Conservation (phyloP, 306 rosid species). For the Vigna nakashimae region DNA sequence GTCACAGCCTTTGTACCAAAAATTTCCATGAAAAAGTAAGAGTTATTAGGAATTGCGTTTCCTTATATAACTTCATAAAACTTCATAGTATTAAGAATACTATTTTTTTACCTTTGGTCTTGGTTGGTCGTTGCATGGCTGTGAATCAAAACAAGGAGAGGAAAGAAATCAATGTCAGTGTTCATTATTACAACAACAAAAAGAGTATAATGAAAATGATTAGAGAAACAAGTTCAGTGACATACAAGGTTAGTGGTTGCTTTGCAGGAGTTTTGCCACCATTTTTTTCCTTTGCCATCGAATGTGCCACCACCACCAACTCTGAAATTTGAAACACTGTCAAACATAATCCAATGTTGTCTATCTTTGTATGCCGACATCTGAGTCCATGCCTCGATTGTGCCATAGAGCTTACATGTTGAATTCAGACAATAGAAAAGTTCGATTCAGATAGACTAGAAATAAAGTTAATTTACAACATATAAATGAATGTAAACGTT, state of each 20-base stretch:
- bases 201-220: not conserved
- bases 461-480: no score
- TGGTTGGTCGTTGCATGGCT: constrained; percentile 80
- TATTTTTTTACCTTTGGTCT: constrained; percentile 79
- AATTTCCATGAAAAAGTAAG: constrained; percentile 20
- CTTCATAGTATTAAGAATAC: constrained; percentile 6
- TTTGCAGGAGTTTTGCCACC: constrained; percentile 93
- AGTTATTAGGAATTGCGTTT: constrained; percentile 27
- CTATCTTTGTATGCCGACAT: constrained; percentile 58
- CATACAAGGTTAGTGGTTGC: constrained; percentile 57
- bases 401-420: constrained; percentile 64
- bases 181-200: not conserved
- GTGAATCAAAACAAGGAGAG: constrained; percentile 34
- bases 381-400: constrained; percentile 67
- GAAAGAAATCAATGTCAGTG: constrained; percentile 9
- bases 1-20: constrained; percentile 69
- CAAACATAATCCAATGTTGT: constrained; percentile 67
- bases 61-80: not conserved
- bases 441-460: not conserved
- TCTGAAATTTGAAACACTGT: constrained; percentile 51
- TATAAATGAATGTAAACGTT: no score
- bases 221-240: not conserved
- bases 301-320: constrained; percentile 81
- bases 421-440: constrained; percentile 12
- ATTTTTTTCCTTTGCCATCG: constrained; percentile 78